These are phyloP conservation scores for Backusella psychrophila DNA, from an alignment of 192 early-diverging fungal species.

Conservation along the genomic window DNA sequence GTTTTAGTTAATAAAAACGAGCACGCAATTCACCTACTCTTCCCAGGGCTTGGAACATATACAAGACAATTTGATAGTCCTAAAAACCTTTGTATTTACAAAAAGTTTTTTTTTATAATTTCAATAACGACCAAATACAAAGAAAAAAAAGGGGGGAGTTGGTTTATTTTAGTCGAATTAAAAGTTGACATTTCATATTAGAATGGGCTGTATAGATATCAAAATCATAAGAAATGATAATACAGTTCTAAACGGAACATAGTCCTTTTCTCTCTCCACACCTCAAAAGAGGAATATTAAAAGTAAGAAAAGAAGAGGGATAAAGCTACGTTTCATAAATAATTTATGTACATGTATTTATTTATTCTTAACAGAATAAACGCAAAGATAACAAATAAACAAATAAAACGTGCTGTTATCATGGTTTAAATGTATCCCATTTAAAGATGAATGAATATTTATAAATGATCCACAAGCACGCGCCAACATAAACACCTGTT, in stretches of 20 bases:
- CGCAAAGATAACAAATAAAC: not conserved
- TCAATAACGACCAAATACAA: not conserved
- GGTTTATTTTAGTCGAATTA: not conserved
- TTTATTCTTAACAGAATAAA: not conserved
- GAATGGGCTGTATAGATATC: not conserved
- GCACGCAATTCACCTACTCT: not conserved
- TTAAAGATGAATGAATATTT: not conserved
- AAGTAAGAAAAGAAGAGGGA: not conserved
- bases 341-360: not conserved
- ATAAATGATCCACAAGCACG: not conserved
- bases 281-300: not conserved
- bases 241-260: not conserved
- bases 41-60: not conserved
- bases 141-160: not conserved
- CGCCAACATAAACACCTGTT: not conserved
- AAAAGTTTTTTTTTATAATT: not conserved
- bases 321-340: not conserved
- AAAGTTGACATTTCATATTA: not conserved
- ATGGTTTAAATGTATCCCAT: not conserved
- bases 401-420: not conserved
- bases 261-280: not conserved
- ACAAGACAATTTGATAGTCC: not conserved
- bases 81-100: not conserved
- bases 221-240: not conserved
- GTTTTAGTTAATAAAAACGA: not conserved